Base-by-base conservation (phyloP, 192 early-diverging fungal species). In the Coemansia sp. region DNA sequence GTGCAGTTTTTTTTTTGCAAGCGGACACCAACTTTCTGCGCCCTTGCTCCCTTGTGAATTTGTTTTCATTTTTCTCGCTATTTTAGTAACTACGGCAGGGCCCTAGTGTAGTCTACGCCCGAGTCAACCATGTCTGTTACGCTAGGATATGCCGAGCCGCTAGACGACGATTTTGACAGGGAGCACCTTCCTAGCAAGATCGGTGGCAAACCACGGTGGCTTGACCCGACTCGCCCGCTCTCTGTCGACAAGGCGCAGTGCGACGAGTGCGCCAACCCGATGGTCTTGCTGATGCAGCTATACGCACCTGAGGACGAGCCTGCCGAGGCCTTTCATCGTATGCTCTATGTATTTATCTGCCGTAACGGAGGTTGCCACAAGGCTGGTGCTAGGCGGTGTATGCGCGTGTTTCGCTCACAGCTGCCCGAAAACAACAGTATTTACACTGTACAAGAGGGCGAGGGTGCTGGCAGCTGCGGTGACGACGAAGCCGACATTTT, bases 271-370 rank as follows among this genome's bases (percentile, higher is more conserved):
- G 62, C 74, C 11, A 85, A 85, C 55, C 85, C 90, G 3, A 92
- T 95, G 93, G 70, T 74, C 9, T 73, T 94, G 66, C 83, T 97
- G 56, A 46, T 93, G 57, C 95, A 97, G 84, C 71, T 99, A 6
- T 99, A 95, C 62, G 92, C 94, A 1, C 94, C 97, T 9, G 94
- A 99, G 63, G 93, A 99, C 70, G 82, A 89, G 21, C 89, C 92
- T 0, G 65, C 70, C 0, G 89, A 93, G 65, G 95, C 97, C 3
- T 98, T 90, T 67, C 95, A 96, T 67, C 87, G 97, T 39, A 88
- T 88, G 59, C 71, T 98, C 8, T 97, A 96, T 66, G 85, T 99
- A 4, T 99, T 97, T 70, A 88, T 90, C 70, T 99, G 97, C 81
- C 92, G 91, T 63, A 90, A 89, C 34, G 94, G 95, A 23, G 59